phyloP scores from a whole-genome alignment of 805 yeast genomes.

The Candida orba region DNA sequence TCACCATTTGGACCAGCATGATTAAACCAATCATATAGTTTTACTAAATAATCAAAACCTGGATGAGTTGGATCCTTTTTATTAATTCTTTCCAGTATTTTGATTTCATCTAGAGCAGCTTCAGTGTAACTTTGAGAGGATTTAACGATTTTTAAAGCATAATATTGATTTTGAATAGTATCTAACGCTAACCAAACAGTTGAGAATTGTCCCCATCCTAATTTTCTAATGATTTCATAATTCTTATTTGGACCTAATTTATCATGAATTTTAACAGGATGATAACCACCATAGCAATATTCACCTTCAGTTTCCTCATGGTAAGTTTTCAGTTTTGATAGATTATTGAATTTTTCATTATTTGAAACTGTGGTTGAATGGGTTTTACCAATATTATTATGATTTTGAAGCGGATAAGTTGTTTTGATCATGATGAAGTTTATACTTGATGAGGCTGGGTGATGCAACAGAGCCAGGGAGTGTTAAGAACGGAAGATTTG shows the following conservation, averaged over 20 bases:
- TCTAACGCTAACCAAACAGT: constrained; percentile 63
- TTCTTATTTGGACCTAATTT: constrained; percentile 37
- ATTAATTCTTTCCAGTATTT: constrained; percentile 33
- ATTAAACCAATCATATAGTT: constrained; percentile 46
- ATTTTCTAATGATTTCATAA: constrained; percentile 44
- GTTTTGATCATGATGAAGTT: background rate
- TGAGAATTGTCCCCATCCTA: constrained; percentile 70
- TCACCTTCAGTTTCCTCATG: constrained; percentile 46
- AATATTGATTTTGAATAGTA: constrained; percentile 33
- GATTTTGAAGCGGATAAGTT: background rate
- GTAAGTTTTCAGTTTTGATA: background rate
- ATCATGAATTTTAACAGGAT: constrained; percentile 53
- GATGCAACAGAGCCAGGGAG: background rate
- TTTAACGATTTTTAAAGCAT: constrained; percentile 57
- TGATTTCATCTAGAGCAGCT: constrained; percentile 61
- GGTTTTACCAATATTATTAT: too few species aligned
- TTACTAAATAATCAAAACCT: constrained; percentile 46
- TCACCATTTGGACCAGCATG: constrained; percentile 56
- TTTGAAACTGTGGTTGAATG: too few species aligned
- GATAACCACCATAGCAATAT: constrained; percentile 57
- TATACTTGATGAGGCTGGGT: background rate
- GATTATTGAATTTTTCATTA: background rate
- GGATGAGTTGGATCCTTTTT: constrained; percentile 32
- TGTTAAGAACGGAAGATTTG: background rate
- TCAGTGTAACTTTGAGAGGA: constrained; percentile 46